phyloP scores from a whole-genome alignment of 176 grass and related monocot genomes.

The Typha latifolia region DNA sequence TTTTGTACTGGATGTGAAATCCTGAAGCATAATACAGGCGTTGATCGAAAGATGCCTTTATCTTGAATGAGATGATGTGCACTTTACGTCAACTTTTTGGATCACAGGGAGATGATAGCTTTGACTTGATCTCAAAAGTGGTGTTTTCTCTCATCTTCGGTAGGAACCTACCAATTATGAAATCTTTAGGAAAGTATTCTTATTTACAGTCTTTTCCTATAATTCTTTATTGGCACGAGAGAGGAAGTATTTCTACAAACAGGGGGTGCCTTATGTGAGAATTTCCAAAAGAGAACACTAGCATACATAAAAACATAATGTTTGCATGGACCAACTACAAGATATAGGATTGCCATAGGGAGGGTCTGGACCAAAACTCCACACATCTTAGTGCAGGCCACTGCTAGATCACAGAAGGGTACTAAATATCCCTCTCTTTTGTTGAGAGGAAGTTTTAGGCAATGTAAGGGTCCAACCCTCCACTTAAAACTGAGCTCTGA shows the following conservation, averaged over 20 bases:
- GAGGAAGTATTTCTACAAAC: not conserved
- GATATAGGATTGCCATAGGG: not conserved
- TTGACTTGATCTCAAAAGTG: too few species aligned
- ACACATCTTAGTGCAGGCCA: conserved; percentile 18
- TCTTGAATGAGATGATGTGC: too few species aligned
- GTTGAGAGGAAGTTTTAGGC: not conserved
- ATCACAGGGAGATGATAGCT: too few species aligned
- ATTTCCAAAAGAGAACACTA: conserved; percentile 7
- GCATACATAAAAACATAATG: not conserved
- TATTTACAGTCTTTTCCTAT: too few species aligned
- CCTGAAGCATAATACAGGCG: too few species aligned
- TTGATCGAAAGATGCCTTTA: too few species aligned
- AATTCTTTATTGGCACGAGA: too few species aligned
- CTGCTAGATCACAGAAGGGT: conserved; percentile 1
- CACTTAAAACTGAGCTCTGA: not conserved
- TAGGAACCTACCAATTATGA: too few species aligned
- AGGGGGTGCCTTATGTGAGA: not conserved
- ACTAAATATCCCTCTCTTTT: not conserved
- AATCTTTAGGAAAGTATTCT: too few species aligned
- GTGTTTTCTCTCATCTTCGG: too few species aligned
- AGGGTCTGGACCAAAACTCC: conserved; percentile 16
- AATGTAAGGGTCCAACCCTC: not conserved
- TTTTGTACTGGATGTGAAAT: too few species aligned
- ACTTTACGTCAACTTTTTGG: too few species aligned
- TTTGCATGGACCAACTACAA: conserved; percentile 15